These are phyloP conservation scores for Ceratobasidium sp. DNA, from an alignment of 1,284 basidiomycete species.

Conservation along the genomic window DNA sequence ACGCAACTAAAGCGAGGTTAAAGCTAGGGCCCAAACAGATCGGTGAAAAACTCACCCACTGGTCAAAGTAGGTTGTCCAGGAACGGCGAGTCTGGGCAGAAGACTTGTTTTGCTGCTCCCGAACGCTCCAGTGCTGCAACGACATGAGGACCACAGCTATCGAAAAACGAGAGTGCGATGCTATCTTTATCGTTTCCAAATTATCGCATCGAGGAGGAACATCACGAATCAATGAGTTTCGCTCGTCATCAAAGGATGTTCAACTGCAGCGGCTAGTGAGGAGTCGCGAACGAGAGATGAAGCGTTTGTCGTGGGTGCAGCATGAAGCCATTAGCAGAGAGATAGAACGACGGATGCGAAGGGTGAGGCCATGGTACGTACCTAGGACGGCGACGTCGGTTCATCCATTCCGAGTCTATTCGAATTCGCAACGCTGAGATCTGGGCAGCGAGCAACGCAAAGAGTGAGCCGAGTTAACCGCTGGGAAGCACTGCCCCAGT, in stretches of 20 bases:
- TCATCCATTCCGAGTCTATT: too few species aligned
- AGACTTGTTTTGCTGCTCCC: slow-evolving; percentile 55
- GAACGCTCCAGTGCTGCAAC: slow-evolving; percentile 55
- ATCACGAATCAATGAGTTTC: slow-evolving; percentile 56
- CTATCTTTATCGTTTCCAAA: slow-evolving; percentile 59
- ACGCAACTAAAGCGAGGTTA: neutral
- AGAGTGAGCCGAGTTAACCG: too few species aligned
- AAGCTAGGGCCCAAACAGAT: neutral
- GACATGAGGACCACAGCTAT: too few species aligned
- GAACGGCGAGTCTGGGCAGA: too few species aligned
- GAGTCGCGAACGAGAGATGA: neutral
- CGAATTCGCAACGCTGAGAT: too few species aligned
- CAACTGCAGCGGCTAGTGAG: slow-evolving; percentile 21
- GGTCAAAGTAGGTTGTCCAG: slow-evolving; percentile 43
- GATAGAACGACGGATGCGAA: too few species aligned
- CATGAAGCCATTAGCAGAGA: too few species aligned
- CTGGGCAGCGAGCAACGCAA: too few species aligned
- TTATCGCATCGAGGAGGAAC: slow-evolving; percentile 56
- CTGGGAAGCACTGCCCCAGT: too few species aligned
- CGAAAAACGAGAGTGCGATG: neutral
- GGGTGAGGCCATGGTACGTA: too few species aligned
- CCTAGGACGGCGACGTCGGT: too few species aligned
- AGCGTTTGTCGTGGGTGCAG: too few species aligned
- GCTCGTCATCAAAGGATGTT: slow-evolving; percentile 36
- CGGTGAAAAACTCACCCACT: slow-evolving; percentile 53